Percentiles rank a stretch among this genome's conserved stretches.
Conservation (phyloP, 2,329 filamentous ascomycete species). For the Alternaria viburni region DNA sequence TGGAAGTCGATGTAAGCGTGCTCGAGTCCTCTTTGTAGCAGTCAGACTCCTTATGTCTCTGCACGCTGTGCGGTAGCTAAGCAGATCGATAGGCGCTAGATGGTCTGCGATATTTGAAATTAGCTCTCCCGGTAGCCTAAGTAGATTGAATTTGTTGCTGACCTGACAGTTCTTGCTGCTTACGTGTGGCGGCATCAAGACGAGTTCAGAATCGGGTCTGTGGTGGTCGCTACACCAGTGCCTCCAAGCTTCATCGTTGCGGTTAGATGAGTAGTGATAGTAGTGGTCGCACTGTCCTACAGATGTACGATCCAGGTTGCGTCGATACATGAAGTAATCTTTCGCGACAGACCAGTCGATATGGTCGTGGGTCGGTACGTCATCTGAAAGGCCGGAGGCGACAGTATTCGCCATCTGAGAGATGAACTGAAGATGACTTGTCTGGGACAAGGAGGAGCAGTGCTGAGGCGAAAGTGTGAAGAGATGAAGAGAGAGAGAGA, state of each 20-base stretch:
- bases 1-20: too few relatives aligned
- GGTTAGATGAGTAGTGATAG: too few relatives aligned
- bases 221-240: neutral
- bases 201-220: neutral
- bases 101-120: neutral
- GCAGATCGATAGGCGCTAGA: neutral
- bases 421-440: neutral
- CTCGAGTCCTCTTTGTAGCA: too few relatives aligned
- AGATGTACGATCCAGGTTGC: neutral
- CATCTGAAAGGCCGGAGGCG: neutral
- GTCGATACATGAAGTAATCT: neutral
- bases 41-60: neutral
- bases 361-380: neutral
- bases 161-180: neutral
- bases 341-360: neutral
- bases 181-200: neutral
- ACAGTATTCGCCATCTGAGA: neutral
- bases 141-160: neutral
- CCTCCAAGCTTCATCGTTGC: too few relatives aligned
- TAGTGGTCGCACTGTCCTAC: too few relatives aligned
- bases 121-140: neutral
- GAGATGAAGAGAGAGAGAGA: neutral
- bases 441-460: rapidly evolving
- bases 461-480: rapidly evolving
- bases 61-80: neutral